Percentiles rank a stretch among this genome's conserved stretches.
Conservation (phyloP, 257 asterid species). For the Nicotiana paniculata region DNA sequence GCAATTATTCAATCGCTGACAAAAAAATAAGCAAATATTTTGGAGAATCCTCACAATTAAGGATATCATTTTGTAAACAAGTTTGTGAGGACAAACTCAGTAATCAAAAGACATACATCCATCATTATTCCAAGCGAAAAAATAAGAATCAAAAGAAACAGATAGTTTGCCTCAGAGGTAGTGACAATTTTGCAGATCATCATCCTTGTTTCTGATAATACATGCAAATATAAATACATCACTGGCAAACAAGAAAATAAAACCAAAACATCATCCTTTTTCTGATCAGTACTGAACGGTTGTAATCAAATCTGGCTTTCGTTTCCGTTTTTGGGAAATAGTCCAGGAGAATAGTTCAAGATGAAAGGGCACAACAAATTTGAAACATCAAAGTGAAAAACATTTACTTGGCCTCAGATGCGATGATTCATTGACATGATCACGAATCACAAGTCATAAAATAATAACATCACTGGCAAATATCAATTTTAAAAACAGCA, state of each 20-base stretch:
- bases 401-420: slow-evolving; percentile 23
- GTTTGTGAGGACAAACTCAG: too few species aligned
- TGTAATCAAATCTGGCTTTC: too few species aligned
- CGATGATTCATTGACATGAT: slow-evolving; percentile 24
- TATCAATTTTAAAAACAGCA: neutral
- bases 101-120: too few species aligned
- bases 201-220: slow-evolving; percentile 35
- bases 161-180: slow-evolving; percentile 47
- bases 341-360: neutral
- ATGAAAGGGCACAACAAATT: neutral
- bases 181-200: slow-evolving; percentile 37
- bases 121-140: too few species aligned
- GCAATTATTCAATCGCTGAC: too few species aligned
- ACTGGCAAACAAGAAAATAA: slow-evolving; percentile 26
- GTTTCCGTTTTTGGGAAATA: too few species aligned
- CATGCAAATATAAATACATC: slow-evolving; percentile 31
- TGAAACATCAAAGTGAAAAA: neutral
- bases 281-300: too few species aligned
- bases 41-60: too few species aligned
- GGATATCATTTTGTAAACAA: too few species aligned
- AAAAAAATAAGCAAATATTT: too few species aligned
- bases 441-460: slow-evolving; percentile 4
- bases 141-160: neutral
- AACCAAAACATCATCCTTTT: neutral
- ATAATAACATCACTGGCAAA: neutral